Base-by-base conservation (phyloP, 2,329 filamentous ascomycete genomes). In the Falciphora oryzae region DNA sequence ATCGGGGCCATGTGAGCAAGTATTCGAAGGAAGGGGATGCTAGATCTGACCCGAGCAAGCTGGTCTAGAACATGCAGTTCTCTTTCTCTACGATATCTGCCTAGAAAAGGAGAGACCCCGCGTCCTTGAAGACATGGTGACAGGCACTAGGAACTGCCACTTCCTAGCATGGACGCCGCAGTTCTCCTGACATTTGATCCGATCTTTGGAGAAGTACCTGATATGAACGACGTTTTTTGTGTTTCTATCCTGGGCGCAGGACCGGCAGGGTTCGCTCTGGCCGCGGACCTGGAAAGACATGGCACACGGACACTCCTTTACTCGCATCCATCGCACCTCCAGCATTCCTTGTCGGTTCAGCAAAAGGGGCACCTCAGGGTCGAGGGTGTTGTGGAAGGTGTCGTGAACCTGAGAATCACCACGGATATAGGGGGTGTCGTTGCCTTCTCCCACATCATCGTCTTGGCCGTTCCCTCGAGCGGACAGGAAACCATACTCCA, bases 381-480 rank as follows among this genome's bases (percentile, higher is more conserved):
- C 11, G 66, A 61, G 10, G 69, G 69, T 0, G 62, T 59, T 50
- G 65, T 71, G 25, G 57, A 68, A 11, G 67, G 69, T 4, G 63
- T 60, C 27, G 56, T 62, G 4, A 28, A 57, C 3, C 38, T 70
- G 2, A 35, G 44, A 2, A 29, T 69, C 18, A 70, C 69, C 0
- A 66, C 65, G 2, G 65, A 71, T 32, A 71, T 72, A 64, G 61
- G 44, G 6, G 67, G 69, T 4, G 69, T 66, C 22, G 38, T 72
- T 14, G 63, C 59, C 2, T 71, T 71, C 59, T 71, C 70, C 8
- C 65, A 60, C 14, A 61, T 68, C 22, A 64, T 72, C 25, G 66
- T 71, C 65, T 59, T 71, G 14, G 69, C 70, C 38, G 66, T 69
- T 5, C 68, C 68, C 3, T 69, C 68, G 3, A 68, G 64, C 4